These are phyloP conservation scores for Sporothrix pallida DNA, from an alignment of 2,329 filamentous ascomycete species.

Conservation along the genomic window DNA sequence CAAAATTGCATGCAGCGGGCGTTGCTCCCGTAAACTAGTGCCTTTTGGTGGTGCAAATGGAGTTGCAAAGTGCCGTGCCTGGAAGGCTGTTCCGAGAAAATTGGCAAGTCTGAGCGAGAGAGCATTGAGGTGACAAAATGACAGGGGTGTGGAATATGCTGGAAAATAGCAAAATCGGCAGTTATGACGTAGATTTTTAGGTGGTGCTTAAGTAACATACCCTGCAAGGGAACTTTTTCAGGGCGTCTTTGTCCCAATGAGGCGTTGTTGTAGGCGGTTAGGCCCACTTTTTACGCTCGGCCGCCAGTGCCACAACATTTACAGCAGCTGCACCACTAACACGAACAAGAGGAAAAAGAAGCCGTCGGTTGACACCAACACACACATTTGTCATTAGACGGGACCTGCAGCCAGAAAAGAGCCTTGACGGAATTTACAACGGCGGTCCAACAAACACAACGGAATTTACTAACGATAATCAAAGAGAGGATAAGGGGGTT, in stretches of 20 bases:
- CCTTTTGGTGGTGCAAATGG: not conserved
- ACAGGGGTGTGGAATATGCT: not conserved
- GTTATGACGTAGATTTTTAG: not conserved
- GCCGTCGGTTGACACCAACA: not conserved
- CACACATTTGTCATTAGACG: slow-evolving; percentile 16
- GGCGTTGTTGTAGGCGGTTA: too few relatives aligned
- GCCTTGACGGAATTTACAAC: slow-evolving; percentile 10
- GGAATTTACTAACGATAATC: slow-evolving; percentile 8
- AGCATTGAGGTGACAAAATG: not conserved
- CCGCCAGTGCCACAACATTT: not conserved
- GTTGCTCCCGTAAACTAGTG: not conserved
- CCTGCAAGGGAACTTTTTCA: not conserved
- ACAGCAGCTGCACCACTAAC: not conserved
- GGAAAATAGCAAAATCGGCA: not conserved
- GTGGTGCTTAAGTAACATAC: not conserved
- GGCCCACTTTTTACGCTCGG: too few relatives aligned
- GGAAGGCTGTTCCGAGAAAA: slow-evolving; percentile 5
- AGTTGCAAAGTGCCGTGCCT: not conserved
- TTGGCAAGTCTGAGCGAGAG: slow-evolving; percentile 23
- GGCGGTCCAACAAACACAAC: slow-evolving; percentile 4
- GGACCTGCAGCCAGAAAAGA: not conserved
- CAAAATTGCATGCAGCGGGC: not conserved
- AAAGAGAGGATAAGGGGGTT: not conserved
- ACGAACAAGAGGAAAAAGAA: not conserved
- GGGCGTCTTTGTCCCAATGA: too few relatives aligned